Evolutionary conservation across 1,139 yeast species (phyloP), one percentile per base, ranked within the genome.

Genomic region (Saccharomyces hybrid): DNA sequence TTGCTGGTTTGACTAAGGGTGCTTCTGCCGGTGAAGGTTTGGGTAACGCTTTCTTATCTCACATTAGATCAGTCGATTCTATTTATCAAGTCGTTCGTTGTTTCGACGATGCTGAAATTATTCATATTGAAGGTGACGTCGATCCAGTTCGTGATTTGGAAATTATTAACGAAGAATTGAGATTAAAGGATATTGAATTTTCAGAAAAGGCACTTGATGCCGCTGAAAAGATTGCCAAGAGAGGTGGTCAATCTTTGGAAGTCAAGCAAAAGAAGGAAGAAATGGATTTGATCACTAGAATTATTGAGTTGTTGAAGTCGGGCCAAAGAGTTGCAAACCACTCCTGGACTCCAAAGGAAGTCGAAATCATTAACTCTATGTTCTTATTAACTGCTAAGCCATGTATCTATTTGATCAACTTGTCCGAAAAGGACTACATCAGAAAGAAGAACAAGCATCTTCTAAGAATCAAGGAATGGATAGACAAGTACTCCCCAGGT

Each of bases 381-480:
- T 82, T 80, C 67, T 81, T 86, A 70, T 81, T 91, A 71, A 90
- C 98, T 49, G 98, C 98, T 64, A 91, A 93, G 78, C 97, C 98
- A 68, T 84, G 95, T 70, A 91, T 93, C 71, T 93, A 91, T 78
- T 83, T 93, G 72, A 88, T 95, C 71, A 93, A 93, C 78, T 80
- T 93, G 73, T 86, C 95, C 49, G 99, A 95, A 79, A 86, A 79
- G 67, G 99, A 95, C 74, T 93, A 86, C 76, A 80, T 90, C 68
- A 88, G 99, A 79, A 93, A 91, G 84, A 93, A 93, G 88, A 93
- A 95, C 81, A 93, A 93, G 85, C 87, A 89, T 74, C 79, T 93
- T 73, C 75, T 86, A 60, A 84, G 80, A 71, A 91, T 93, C 74
- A 93, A 93, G 79, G 91, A 91, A 78, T 93, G 99, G 99, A 88